Base-by-base conservation (phyloP, 2,329 filamentous ascomycete genomes). In the Aureobasidium subglaciale region DNA sequence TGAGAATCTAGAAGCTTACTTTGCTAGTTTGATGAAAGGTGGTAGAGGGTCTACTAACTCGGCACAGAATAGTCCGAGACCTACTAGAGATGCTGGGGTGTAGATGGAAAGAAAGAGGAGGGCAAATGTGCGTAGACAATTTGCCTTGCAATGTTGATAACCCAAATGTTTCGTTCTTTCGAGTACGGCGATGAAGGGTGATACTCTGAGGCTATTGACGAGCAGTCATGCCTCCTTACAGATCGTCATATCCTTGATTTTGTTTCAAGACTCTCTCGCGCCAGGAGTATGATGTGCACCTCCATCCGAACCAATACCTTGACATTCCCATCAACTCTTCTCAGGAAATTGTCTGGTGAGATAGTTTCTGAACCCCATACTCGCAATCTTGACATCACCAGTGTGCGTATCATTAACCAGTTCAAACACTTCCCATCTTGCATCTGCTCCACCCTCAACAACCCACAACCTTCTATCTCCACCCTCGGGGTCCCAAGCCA, bases 401-500 rank as follows among this genome's bases (percentile, higher is more conserved):
- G 41, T 58, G 9, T 20, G 61, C 37, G 54, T 60, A 16, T 50
- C 55, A n/a, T 57, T 64, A 24, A 63, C 35, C 8, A 70, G 30
- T 29, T 67, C 64, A 55, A 70, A 70, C 37, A 60, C 58, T 53
- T 70, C 67, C 68, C 68, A 70, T 13, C 64, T 59, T 6, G 65
- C 62, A 58, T 70, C 65, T 27, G 60, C 62, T 3, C 68, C 68
- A 18, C 68, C 68, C 18, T 64, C 68, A 16, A 70, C 59, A 29
- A 69, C 64, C 56, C 64, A 66, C 1, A 70, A 38, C 27, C 41
- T 60, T 13, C 52, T 52, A 13, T 61, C 59, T 16, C 46, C 57
- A 6, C 49, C 48, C 9, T 57, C 52, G 2, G 63, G 62, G 29
- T 63, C 64, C 90, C 95, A 97, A 2, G 90, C 90, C 56, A 96